A percentile compares a stretch with the other conserved stretches of the same genome.
Conservation (phyloP, 78 protist genomes). For the Mantamonas sphyraenae region DNA sequence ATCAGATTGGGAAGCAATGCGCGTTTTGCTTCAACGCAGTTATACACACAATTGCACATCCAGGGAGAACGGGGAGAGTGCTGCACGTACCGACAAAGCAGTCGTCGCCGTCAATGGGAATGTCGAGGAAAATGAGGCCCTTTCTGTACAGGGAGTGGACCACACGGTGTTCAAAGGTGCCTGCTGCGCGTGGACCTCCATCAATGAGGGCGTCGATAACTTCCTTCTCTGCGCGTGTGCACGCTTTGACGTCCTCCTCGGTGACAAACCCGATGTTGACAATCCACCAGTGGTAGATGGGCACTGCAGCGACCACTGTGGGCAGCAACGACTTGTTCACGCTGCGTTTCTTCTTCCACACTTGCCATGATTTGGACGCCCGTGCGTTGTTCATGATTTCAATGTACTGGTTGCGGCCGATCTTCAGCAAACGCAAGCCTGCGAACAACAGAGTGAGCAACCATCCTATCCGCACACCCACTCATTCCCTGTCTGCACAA, state of each 20-base stretch:
- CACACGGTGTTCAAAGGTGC: not conserved
- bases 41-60: no score
- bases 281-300: conserved; percentile 33
- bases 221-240: not conserved
- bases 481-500: no score
- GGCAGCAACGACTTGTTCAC: not conserved
- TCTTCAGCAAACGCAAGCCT: conserved; percentile 30
- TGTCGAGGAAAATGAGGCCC: conserved; percentile 19
- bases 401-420: conserved; percentile 70
- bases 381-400: conserved; percentile 27
- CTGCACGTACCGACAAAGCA: no score
- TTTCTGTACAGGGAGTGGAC: conserved; percentile 5
- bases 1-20: no score
- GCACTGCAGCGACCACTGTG: not conserved
- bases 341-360: no score
- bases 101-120: conserved; percentile 38
- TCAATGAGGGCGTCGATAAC: conserved; percentile 12
- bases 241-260: conserved; percentile 4
- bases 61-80: no score
- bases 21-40: no score
- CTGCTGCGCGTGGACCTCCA: not conserved
- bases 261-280: conserved; percentile 1
- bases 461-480: no score
- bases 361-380: not conserved
- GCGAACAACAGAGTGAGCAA: not conserved